phyloP scores from a whole-genome alignment of 1,284 basidiomycete species.

The Heterobasidion irregulare region DNA sequence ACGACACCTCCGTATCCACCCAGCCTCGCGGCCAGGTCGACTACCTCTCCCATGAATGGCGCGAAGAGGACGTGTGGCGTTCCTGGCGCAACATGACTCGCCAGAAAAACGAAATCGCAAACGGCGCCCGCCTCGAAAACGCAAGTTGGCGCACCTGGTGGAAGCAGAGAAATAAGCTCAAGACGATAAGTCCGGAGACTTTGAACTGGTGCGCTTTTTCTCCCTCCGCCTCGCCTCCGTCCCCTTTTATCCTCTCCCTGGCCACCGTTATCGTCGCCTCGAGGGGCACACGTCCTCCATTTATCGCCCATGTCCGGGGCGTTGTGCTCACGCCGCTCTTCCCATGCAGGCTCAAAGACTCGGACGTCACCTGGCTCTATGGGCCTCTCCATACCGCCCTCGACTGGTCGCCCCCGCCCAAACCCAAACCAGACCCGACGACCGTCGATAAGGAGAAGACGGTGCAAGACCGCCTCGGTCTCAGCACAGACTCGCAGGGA shows the following conservation, averaged over 20 bases:
- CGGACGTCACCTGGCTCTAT: conserved; percentile 98
- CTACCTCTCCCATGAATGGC: conserved; percentile 92
- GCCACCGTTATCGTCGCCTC: neutral
- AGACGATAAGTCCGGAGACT: conserved; percentile 94
- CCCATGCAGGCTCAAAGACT: conserved; percentile 87
- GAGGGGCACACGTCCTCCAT: neutral
- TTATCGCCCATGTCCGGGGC: neutral
- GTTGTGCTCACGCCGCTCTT: neutral
- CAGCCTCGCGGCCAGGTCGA: conserved; percentile 70
- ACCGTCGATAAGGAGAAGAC: conserved; percentile 10
- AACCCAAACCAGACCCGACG: conserved; percentile 19
- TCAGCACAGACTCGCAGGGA: conserved; percentile 18
- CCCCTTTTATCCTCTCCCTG: conserved; percentile 7
- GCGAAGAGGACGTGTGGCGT: conserved; percentile 97
- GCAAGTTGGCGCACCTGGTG: conserved; percentile 99
- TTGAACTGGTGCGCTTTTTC: conserved; percentile 85
- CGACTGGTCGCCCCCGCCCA: conserved; percentile 58
- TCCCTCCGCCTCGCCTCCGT: conserved; percentile 9
- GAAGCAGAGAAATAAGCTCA: conserved; percentile 96
- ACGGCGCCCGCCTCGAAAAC: conserved; percentile 93
- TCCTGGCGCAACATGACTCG: conserved; percentile 98
- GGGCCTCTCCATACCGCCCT: conserved; percentile 91
- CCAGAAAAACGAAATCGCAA: conserved; percentile 97
- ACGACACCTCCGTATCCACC: conserved; percentile 59
- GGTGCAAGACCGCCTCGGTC: conserved; percentile 14